Percentiles rank a stretch among this genome's conserved stretches.
phyloP scores from a whole-genome alignment of 2,329 filamentous ascomycete species.

The Aspergillus eucalypticola region DNA sequence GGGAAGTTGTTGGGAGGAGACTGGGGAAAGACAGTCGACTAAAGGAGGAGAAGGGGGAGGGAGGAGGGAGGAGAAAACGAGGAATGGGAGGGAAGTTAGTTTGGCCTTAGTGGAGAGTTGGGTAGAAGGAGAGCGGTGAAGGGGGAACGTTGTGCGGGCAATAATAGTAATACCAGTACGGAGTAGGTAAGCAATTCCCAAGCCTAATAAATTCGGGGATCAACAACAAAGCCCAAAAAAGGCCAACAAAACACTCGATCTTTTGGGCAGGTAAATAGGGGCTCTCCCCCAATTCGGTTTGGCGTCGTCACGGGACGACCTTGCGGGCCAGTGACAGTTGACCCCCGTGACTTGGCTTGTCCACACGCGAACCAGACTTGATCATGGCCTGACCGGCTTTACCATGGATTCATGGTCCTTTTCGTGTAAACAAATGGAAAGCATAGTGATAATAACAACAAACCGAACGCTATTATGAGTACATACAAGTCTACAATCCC shows the following conservation, averaged over 20 bases:
- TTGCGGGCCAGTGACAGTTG: conserved; percentile 29
- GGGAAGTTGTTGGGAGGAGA: conserved; percentile 16
- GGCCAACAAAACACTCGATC: too few relatives aligned
- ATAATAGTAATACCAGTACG: conserved; percentile 13
- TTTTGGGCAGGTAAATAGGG: conserved; percentile 27
- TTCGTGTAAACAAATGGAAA: background rate
- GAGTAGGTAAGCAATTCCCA: too few relatives aligned
- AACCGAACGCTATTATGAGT: background rate
- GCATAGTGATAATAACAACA: background rate
- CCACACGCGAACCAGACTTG: conserved; percentile 10
- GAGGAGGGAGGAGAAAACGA: conserved; percentile 20
- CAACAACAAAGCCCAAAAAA: conserved; percentile 14
- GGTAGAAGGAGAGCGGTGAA: conserved; percentile 33
- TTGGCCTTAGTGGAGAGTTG: conserved; percentile 18
- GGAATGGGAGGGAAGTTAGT: conserved; percentile 25
- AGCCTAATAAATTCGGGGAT: conserved; percentile 22
- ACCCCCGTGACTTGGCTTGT: conserved; percentile 29
- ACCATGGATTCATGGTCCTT: background rate
- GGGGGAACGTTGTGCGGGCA: conserved; percentile 16
- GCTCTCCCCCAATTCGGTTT: conserved; percentile 23
- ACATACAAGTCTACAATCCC: background rate
- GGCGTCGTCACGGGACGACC: conserved; percentile 20
- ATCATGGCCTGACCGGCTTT: background rate
- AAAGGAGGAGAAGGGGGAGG: conserved; percentile 23
- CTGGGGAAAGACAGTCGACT: conserved; percentile 15